Percentiles rank a stretch among this genome's conserved stretches.
These are phyloP conservation scores for Arabis alpina DNA, from an alignment of 345 rosid species.

Conservation along the genomic window DNA sequence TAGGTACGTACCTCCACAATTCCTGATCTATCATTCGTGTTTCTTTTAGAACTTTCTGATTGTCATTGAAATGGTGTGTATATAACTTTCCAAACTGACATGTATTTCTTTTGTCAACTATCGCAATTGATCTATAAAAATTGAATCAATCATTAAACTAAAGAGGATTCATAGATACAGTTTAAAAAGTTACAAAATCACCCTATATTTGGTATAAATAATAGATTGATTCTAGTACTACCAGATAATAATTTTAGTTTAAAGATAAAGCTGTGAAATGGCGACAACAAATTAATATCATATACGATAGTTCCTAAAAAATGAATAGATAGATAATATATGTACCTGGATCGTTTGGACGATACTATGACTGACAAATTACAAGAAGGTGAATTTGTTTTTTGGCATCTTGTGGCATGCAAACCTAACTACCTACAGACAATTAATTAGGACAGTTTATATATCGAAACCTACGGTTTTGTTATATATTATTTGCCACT, in stretches of 20 bases:
- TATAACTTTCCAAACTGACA: slow-evolving; percentile 1
- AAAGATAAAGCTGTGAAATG: slow-evolving; percentile 23
- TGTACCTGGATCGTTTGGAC: slow-evolving; percentile 37
- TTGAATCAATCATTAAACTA: neutral
- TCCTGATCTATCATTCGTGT: slow-evolving; percentile 39
- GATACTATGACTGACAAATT: slow-evolving; percentile 36
- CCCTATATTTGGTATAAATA: too few relatives aligned
- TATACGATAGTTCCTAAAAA: neutral
- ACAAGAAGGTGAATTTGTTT: slow-evolving; percentile 41
- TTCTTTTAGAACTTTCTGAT: slow-evolving; percentile 24
- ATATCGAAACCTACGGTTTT: neutral
- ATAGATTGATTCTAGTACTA: neutral
- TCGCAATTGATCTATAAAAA: neutral
- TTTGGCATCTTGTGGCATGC: slow-evolving; percentile 50
- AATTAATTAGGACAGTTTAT: slow-evolving; percentile 24
- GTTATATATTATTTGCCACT: slow-evolving; percentile 19
- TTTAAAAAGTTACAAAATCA: neutral
- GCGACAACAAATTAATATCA: neutral
- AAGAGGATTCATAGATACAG: neutral
- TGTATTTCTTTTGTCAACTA: neutral
- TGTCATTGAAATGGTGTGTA: slow-evolving; percentile 7
- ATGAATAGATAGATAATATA: slow-evolving; percentile 2
- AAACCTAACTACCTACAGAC: slow-evolving; percentile 43
- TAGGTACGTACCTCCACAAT: slow-evolving; percentile 34
- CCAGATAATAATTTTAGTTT: neutral